These are phyloP conservation scores for Daldinia childiae DNA, from an alignment of 495 filamentous ascomycete species.

Conservation along the genomic window DNA sequence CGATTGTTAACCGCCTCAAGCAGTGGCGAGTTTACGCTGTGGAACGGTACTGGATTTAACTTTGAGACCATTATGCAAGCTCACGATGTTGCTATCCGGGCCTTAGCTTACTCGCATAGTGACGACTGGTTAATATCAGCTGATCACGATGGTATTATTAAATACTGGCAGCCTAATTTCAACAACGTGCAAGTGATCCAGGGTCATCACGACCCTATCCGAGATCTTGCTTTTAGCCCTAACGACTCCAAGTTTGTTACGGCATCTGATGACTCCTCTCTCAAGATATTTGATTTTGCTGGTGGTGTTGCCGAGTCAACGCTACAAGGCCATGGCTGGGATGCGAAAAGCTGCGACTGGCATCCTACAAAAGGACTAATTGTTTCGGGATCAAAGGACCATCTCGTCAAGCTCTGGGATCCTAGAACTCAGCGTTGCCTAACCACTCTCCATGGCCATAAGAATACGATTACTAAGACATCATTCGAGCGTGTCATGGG, in stretches of 20 bases:
- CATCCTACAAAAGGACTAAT: slow-evolving; percentile 94
- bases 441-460: slow-evolving; percentile 96
- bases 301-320: slow-evolving; percentile 80
- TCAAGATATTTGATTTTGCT: slow-evolving; percentile 98
- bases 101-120: slow-evolving; percentile 87
- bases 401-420: slow-evolving; percentile 97
- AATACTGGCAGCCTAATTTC: slow-evolving; percentile 99
- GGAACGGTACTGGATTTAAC: slow-evolving; percentile 99
- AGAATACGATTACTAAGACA: slow-evolving; percentile 92
- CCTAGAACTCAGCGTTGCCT: slow-evolving; percentile 87
- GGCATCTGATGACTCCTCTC: slow-evolving; percentile 88
- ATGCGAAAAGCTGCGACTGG: slow-evolving; percentile 96
- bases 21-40: slow-evolving; percentile 97
- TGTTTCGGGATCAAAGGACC: slow-evolving; percentile 97
- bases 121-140: slow-evolving; percentile 97
- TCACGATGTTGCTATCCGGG: slow-evolving; percentile 91
- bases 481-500: slow-evolving; percentile 84
- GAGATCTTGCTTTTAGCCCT: slow-evolving; percentile 91
- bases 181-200: slow-evolving; percentile 97
- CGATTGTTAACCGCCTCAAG: slow-evolving; percentile 90
- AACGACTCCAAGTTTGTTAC: slow-evolving; percentile 96
- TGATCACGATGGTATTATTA: slow-evolving; percentile 93
- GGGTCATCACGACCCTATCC: slow-evolving; percentile 87
- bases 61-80: slow-evolving; percentile 99
- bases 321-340: slow-evolving; percentile 91